Conservation (phyloP, 768 basidiomycete species). For the Saitozyma podzolica region DNA sequence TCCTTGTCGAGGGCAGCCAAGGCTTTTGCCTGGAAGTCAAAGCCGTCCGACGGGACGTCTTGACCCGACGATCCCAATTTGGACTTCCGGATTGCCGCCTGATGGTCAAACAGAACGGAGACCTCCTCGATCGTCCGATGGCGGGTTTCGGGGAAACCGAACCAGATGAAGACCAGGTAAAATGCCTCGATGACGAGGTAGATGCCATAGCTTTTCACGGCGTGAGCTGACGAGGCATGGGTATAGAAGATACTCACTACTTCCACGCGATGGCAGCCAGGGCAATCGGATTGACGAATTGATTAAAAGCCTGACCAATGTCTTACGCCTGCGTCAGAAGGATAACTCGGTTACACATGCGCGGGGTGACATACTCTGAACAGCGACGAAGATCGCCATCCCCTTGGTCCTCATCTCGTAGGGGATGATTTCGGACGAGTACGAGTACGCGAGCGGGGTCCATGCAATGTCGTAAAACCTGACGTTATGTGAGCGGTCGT, state of each 20-base stretch:
- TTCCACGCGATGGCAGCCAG: neutral
- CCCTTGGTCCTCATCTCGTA: constrained; percentile 80
- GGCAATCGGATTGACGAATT: constrained; percentile 7
- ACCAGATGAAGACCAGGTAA: constrained; percentile 17
- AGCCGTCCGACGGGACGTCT: no score
- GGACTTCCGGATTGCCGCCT: no score
- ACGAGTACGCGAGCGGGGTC: constrained; percentile 5
- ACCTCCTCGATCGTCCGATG: constrained; percentile 20
- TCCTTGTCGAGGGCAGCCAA: no score
- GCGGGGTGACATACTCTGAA: constrained; percentile 4
- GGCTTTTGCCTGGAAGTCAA: no score
- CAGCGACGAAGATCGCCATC: constrained; percentile 59
- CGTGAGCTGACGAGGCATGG: neutral
- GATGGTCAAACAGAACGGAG: constrained; percentile 13
- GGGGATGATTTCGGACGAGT: constrained; percentile 54
- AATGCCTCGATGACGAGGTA: constrained; percentile 20
- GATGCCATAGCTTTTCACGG: constrained; percentile 14
- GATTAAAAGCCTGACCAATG: constrained; percentile 25
- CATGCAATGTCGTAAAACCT: constrained; percentile 18
- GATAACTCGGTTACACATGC: no score
- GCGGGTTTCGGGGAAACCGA: constrained; percentile 28
- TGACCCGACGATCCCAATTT: no score
- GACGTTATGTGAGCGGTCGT: constrained; percentile 12
- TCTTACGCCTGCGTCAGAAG: neutral
- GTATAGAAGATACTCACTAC: neutral